phyloP scores from a whole-genome alignment of 768 basidiomycete species.

The Termitomyces sp. region DNA sequence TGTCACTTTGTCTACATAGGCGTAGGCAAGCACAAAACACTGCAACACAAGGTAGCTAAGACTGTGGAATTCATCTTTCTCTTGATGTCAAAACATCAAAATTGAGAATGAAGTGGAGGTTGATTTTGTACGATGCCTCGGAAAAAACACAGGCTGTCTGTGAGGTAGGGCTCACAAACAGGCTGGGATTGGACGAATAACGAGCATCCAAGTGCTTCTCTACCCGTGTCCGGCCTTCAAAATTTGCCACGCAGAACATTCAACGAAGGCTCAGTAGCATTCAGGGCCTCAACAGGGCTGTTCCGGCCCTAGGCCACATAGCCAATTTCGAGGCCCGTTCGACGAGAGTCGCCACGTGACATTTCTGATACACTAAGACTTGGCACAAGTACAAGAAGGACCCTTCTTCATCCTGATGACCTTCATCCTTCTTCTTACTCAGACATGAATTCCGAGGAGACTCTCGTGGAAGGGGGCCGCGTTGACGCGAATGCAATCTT shows the following conservation, averaged over 20 bases:
- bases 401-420: constrained; percentile 2
- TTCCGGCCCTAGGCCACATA: background rate
- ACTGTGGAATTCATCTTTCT: background rate
- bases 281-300: background rate
- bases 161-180: background rate
- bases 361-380: background rate
- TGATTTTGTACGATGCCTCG: background rate
- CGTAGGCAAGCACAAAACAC: background rate
- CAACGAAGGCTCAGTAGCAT: background rate
- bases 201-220: background rate
- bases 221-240: background rate
- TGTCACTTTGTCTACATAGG: background rate
- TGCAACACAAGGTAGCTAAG: background rate
- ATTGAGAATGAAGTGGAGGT: background rate
- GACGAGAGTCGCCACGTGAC: constrained; percentile 8
- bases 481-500: constrained; percentile 13
- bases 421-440: background rate
- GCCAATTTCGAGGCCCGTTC: background rate
- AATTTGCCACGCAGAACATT: background rate
- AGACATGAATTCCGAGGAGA: constrained; percentile 15
- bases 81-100: background rate
- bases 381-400: background rate
- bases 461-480: constrained; percentile 13
- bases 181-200: background rate
- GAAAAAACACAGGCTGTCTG: background rate